These are phyloP conservation scores for Tetrapisispora fleetii DNA, from an alignment of 805 yeast species.

Conservation along the genomic window DNA sequence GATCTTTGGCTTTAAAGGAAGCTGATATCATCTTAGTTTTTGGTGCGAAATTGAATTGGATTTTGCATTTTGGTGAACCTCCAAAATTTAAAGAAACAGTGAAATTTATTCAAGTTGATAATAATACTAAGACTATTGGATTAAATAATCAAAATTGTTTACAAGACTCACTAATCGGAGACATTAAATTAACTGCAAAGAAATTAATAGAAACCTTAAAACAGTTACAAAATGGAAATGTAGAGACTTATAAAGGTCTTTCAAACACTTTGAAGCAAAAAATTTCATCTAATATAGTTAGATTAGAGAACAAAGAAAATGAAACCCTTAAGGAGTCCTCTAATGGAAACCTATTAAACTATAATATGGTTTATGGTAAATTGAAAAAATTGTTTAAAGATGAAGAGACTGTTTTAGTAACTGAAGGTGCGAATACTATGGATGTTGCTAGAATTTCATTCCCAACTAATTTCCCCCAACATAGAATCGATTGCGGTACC, in stretches of 20 bases:
- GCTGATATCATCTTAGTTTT: constrained; percentile 52
- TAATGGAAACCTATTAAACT: constrained; percentile 29
- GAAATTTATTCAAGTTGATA: constrained; percentile 49
- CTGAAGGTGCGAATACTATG: constrained; percentile 77
- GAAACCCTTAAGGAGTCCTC: constrained; percentile 1
- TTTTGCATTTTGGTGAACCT: constrained; percentile 52
- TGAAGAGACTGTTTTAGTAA: constrained; percentile 35
- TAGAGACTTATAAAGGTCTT: constrained; percentile 8
- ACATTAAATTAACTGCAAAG: constrained; percentile 34
- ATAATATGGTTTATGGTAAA: constrained; percentile 44
- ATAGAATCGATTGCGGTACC: constrained; percentile 61
- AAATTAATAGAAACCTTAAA: constrained; percentile 28
- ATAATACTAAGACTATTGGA: constrained; percentile 44
- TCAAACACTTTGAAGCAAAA: constrained; percentile 6
- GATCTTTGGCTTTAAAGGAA: constrained; percentile 46
- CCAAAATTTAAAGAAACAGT: constrained; percentile 42
- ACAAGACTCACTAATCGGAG: constrained; percentile 45
- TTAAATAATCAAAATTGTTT: constrained; percentile 30
- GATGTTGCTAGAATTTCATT: constrained; percentile 57
- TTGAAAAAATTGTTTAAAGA: constrained; percentile 35
- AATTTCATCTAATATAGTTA: constrained; percentile 12
- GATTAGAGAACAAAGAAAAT: constrained; percentile 21
- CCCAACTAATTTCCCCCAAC: constrained; percentile 41
- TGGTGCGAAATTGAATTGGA: constrained; percentile 69
- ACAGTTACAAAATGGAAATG: neutral